A percentile compares a stretch with the other conserved stretches of the same genome.
Conservation (phyloP, 2,329 filamentous ascomycete species). For the Mycocentrospora acerina region DNA sequence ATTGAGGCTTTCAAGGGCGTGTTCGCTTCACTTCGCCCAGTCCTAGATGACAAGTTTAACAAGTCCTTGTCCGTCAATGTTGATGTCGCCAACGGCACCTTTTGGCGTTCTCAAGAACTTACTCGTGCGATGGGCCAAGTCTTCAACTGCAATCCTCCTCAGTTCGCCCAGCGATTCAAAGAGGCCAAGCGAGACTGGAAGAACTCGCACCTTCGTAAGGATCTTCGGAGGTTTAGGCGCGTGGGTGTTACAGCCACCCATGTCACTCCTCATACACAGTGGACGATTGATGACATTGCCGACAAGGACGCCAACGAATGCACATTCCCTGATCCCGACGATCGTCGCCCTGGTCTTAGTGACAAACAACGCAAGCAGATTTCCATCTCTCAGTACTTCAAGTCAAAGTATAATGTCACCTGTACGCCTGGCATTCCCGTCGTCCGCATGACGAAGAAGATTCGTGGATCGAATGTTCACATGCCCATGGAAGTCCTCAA, state of each 20-base stretch:
- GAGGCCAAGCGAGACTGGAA: slow-evolving; percentile 29
- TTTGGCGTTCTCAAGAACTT: slow-evolving; percentile 62
- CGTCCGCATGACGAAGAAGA: slow-evolving; percentile 59
- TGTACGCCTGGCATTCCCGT: slow-evolving; percentile 56
- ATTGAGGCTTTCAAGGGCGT: slow-evolving; percentile 85
- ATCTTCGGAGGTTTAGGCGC: slow-evolving; percentile 47
- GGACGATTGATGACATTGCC: slow-evolving; percentile 54
- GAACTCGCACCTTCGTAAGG: slow-evolving; percentile 28
- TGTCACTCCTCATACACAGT: slow-evolving; percentile 44
- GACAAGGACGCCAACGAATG: slow-evolving; percentile 46
- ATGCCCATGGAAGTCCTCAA: slow-evolving; percentile 60
- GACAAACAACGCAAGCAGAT: slow-evolving; percentile 58
- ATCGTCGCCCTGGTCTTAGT: slow-evolving; percentile 57
- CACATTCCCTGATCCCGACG: slow-evolving; percentile 58
- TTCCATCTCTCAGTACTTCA: slow-evolving; percentile 62
- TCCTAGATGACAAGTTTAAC: slow-evolving; percentile 54
- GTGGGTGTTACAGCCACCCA: slow-evolving; percentile 46
- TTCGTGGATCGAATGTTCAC: slow-evolving; percentile 44
- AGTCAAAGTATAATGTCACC: slow-evolving; percentile 52
- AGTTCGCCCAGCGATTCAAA: slow-evolving; percentile 13
- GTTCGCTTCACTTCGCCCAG: slow-evolving; percentile 81
- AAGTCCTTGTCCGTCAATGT: slow-evolving; percentile 78
- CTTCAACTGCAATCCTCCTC: slow-evolving; percentile 28
- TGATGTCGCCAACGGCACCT: slow-evolving; percentile 88
- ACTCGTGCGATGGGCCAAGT: slow-evolving; percentile 37